Base-by-base conservation (phyloP, 176 grass and related monocot species). In the Oryza glaberrima region DNA sequence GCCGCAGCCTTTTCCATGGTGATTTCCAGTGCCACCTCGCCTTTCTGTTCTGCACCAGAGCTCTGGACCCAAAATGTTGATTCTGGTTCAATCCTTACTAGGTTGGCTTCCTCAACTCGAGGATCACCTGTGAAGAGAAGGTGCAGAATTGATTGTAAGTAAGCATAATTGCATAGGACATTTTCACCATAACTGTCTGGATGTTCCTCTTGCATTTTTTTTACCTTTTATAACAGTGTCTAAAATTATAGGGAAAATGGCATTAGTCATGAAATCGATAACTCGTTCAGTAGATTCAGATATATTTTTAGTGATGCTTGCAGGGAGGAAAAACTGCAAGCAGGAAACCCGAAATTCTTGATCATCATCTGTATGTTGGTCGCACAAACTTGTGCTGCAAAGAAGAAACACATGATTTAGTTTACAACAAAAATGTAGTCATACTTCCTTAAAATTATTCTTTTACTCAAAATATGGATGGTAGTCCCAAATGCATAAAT, bases 181-280 rank as follows among this genome's bases (percentile, higher is more conserved):
- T 63, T 63, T 23, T 23, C 9, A 5, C 26, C 49, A 36, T 73
- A 48, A 36, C 80, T 64, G 61, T 82, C 16, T 77, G 51, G 32
- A 69, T 54, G 74, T 84, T 77, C 82, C 66, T 30, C 70, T 34
- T 75, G 64, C 48, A 72, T 80, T 84, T 70, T 61, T 47, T 70
- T 74, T 86, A 94, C 89, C 89, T 91, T 91, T 91, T 87, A 94
- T 84, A 77, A 90, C 20, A 7, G 78, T 94, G 40, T 83, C 89
- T 75, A 94, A 83, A 25, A 94, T 65, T 84, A 85, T 72, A 87
- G 87, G 87, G 44, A 82, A 90, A 30, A 94, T 85, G 19, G 65
- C 48, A 69, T 85, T 72, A 16, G 75, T 73, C 89, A 94, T 86
- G 10, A 83, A 23, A 75, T 85, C 65, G 32, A 85, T 65, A 89